These are phyloP conservation scores for Xerophyta viscosa DNA, from an alignment of 106 monocot species.

Conservation along the genomic window DNA sequence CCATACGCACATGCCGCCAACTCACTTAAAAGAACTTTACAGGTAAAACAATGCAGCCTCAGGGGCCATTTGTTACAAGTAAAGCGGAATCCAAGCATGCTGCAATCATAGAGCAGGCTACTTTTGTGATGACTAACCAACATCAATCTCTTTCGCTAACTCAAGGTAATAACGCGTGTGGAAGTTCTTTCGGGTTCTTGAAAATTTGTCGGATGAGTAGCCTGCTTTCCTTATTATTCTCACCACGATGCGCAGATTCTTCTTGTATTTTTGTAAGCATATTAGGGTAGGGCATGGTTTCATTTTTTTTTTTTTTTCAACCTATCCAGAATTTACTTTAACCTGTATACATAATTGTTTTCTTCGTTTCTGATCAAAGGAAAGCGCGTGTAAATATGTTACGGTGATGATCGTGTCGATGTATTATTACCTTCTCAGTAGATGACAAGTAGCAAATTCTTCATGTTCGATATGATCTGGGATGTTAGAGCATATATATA, in stretches of 20 bases:
- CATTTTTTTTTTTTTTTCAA: background rate
- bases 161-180: slow-evolving; percentile 3
- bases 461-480: too few species aligned
- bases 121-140: slow-evolving; percentile 8
- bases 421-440: background rate
- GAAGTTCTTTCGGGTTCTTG: background rate
- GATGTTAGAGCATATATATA: too few species aligned
- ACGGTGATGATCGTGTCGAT: slow-evolving; percentile 1
- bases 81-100: slow-evolving; percentile 7
- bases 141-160: slow-evolving; percentile 16
- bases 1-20: background rate
- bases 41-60: slow-evolving; percentile 60
- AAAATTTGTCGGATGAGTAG: slow-evolving; percentile 2
- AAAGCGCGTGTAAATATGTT: slow-evolving; percentile 10
- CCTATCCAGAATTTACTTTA: background rate
- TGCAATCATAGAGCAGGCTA: slow-evolving; percentile 1
- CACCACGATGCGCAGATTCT: slow-evolving; percentile 1
- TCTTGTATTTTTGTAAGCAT: slow-evolving; percentile 14
- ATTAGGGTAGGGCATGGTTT: slow-evolving; percentile 3
- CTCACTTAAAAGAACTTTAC: background rate
- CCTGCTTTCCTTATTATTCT: slow-evolving; percentile 1
- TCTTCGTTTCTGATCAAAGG: slow-evolving; percentile 4
- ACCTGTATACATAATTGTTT: slow-evolving; percentile 6
- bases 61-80: slow-evolving; percentile 35
- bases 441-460: too few species aligned